Percentiles rank a stretch among this genome's conserved stretches.
Evolutionary conservation across 257 asterid species (phyloP).

Genomic region (Agastache rugosa): DNA sequence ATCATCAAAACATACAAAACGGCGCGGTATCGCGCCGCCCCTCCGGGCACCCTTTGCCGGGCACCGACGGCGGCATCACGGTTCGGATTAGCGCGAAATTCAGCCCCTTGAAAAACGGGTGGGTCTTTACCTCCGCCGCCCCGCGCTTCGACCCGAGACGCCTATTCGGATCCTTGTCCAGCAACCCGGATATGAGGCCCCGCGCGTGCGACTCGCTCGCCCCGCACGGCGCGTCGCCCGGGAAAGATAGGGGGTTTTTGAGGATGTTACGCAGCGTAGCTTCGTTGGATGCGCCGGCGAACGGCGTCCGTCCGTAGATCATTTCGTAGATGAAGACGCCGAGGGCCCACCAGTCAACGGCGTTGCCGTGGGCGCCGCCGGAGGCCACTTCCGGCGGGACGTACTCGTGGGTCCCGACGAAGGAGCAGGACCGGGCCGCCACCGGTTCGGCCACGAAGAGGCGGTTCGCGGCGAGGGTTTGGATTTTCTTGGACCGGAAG

Average conservation of each 20-base stretch:
- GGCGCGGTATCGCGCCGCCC: slow-evolving; percentile 38
- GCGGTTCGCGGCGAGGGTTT: slow-evolving; percentile 57
- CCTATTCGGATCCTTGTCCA: slow-evolving; percentile 67
- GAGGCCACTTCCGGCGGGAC: slow-evolving; percentile 94
- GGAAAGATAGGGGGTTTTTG: slow-evolving; percentile 58
- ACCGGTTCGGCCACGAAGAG: slow-evolving; percentile 90
- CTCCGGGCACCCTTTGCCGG: slow-evolving; percentile 41
- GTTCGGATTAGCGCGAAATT: slow-evolving; percentile 79
- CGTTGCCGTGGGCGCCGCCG: slow-evolving; percentile 82
- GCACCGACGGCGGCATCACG: slow-evolving; percentile 56
- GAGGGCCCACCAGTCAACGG: slow-evolving; percentile 95
- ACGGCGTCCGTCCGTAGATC: slow-evolving; percentile 84
- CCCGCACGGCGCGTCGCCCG: slow-evolving; percentile 48
- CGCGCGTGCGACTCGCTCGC: slow-evolving; percentile 65
- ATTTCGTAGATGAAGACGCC: slow-evolving; percentile 85
- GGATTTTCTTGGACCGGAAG: slow-evolving; percentile 71
- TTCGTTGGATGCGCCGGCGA: slow-evolving; percentile 64
- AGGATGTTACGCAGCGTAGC: slow-evolving; percentile 64
- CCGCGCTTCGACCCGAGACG: slow-evolving; percentile 89
- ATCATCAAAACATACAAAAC: slow-evolving; percentile 50
- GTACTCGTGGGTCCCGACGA: slow-evolving; percentile 94
- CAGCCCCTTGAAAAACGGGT: slow-evolving; percentile 79
- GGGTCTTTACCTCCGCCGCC: slow-evolving; percentile 81
- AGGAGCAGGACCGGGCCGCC: slow-evolving; percentile 76
- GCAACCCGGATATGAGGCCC: slow-evolving; percentile 59